Conservation (phyloP, 2,329 filamentous ascomycete species). For the Microdochium paspali region DNA sequence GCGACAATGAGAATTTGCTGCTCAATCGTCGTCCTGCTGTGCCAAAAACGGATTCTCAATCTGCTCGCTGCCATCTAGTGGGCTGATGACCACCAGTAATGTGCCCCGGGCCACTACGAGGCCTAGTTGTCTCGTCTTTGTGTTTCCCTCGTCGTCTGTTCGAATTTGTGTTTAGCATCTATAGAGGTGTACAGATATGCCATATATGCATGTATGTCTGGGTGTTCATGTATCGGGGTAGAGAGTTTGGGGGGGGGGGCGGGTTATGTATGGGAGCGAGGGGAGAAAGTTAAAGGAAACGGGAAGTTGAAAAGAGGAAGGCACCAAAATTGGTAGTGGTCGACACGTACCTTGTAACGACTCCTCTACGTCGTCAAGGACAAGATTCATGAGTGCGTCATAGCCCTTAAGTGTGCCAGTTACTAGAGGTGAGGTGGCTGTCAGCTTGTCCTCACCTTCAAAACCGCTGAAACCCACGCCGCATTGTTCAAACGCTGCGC, state of each 20-base stretch:
- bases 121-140: constrained; percentile 69
- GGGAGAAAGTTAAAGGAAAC: no score
- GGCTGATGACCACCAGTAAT: constrained; percentile 83
- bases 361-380: constrained; percentile 90
- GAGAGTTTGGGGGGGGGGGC: background rate
- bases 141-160: constrained; percentile 86
- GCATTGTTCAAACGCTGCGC: no score
- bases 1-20: background rate
- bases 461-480: no score
- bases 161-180: constrained; percentile 8
- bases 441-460: background rate
- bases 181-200: background rate
- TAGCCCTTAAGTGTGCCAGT: constrained; percentile 87
- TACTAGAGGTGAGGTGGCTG: constrained; percentile 41
- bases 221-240: no score
- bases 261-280: background rate
- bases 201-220: no score
- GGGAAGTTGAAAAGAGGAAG: background rate
- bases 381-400: constrained; percentile 96
- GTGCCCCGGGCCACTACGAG: constrained; percentile 88
- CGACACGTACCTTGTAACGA: constrained; percentile 63
- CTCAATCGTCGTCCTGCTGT: constrained; percentile 56
- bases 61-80: constrained; percentile 88
- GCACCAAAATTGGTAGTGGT: background rate
- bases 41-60: constrained; percentile 84